These are phyloP conservation scores for Zarea fungicola DNA, from an alignment of 2,329 filamentous ascomycete genomes.

Conservation along the genomic window DNA sequence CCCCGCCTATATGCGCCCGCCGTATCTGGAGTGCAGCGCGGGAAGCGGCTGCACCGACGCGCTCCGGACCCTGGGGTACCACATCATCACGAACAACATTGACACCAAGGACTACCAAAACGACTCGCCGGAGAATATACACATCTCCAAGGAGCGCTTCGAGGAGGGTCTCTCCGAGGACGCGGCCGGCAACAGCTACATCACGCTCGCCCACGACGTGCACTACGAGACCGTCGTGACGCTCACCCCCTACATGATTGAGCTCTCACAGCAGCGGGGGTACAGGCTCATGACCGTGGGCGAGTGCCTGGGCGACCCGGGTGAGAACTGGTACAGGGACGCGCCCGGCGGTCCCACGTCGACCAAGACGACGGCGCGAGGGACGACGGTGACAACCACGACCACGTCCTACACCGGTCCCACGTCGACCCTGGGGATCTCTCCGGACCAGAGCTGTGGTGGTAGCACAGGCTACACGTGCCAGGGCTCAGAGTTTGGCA, in stretches of 20 bases:
- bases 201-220: constrained; percentile 50
- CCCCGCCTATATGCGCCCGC: constrained; percentile 40
- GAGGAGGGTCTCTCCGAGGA: constrained; percentile 30
- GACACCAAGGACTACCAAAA: constrained; percentile 59
- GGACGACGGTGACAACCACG: constrained; percentile 14
- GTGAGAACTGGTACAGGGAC: constrained; percentile 47
- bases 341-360: constrained; percentile 16
- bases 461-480: constrained; percentile 31
- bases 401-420: constrained; percentile 16
- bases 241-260: constrained; percentile 39
- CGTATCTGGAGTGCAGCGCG: constrained; percentile 38
- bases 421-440: constrained; percentile 21
- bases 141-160: constrained; percentile 36
- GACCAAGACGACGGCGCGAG: constrained; percentile 14
- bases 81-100: constrained; percentile 51
- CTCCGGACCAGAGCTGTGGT: constrained; percentile 33
- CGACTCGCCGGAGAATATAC: constrained; percentile 43
- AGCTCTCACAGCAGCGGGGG: constrained; percentile 34
- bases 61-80: constrained; percentile 43
- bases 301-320: constrained; percentile 50
- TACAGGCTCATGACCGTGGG: constrained; percentile 49
- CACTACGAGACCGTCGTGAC: constrained; percentile 41
- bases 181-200: constrained; percentile 31
- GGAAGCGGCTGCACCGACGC: constrained; percentile 34
- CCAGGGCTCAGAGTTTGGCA: constrained; percentile 29